Base-by-base conservation (phyloP, 2,329 filamentous ascomycete species). In the Ustilaginoidea virens region DNA sequence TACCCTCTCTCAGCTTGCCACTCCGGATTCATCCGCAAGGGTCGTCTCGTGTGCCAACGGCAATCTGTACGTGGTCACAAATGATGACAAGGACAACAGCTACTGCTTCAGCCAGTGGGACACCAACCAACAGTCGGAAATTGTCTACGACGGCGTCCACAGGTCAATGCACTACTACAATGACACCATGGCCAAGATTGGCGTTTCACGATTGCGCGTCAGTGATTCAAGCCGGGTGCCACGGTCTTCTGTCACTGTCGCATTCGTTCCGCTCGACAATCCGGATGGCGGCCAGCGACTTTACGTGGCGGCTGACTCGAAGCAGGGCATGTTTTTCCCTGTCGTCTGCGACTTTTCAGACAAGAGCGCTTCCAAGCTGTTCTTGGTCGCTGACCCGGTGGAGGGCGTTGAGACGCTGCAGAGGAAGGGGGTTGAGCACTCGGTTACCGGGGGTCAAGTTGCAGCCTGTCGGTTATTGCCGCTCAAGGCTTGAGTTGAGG, bases 141-240 rank as follows among this genome's bases (percentile, higher is more conserved):
- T 47, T 8, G 36, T 43, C 16, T 36, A 27, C 6, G 45, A 48
- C 25, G 45, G 38, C 17, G 32, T 32, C 4, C 29, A 32, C 5
- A 36, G 42, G n/a, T 27, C 46, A 7, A 39, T 52, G 38, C 46
- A 52, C 38, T 52, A 50, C 43, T 52, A 51, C 39, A 35, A 34
- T 12, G 37, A 51, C 32, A 44, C 46, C 30, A 53, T 54, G 48
- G 31, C 31, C 10, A 30, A 24, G 5, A 23, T 43, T 5, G 47
- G 49, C n/a, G 47, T 53, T 5, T 46, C 40, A 2, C 45, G 46
- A 4, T 36, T 53, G 5, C 43, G 47, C 5, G 30, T 42, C 18
- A 38, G 40, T 9, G 31, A 39, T 26, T 32, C 33, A 6, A 20
- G 27, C 3, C 24, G 34, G 11, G 34, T 40, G 3, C 45, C 46